Conservation (phyloP, 345 rosid genomes). For the Populus pruinosa region DNA sequence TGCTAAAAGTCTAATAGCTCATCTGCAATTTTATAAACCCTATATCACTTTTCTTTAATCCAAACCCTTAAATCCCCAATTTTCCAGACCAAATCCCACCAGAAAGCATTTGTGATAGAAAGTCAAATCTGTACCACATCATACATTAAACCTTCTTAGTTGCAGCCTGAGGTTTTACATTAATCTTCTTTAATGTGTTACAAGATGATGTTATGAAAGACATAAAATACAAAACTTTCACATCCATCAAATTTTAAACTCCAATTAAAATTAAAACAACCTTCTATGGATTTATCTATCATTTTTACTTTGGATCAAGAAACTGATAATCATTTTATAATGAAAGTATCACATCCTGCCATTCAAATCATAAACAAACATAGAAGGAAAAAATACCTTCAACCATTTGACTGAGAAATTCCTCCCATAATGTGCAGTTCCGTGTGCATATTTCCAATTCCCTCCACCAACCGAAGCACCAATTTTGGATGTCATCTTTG, state of each 20-base stretch:
- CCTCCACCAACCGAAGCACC: conserved; percentile 90
- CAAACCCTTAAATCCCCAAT: neutral
- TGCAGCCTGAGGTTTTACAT: neutral
- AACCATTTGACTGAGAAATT: conserved; percentile 99
- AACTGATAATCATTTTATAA: neutral
- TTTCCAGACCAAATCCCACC: neutral
- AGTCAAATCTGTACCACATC: neutral
- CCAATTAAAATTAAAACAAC: neutral
- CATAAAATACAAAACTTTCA: neutral
- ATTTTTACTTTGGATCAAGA: neutral
- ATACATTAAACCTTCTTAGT: neutral
- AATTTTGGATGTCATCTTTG: conserved; percentile 94
- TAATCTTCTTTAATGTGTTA: neutral
- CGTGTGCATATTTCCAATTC: conserved; percentile 98
- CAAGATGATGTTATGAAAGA: neutral
- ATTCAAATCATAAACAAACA: neutral
- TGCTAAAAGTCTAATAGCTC: neutral
- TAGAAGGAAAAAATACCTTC: conserved; percentile 46
- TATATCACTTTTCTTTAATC: neutral
- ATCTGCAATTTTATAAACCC: neutral
- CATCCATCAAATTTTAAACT: neutral
- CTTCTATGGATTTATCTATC: neutral
- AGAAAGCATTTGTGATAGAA: neutral
- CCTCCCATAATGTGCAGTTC: conserved; percentile 95
- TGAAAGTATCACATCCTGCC: neutral